Conservation (phyloP, 2,329 filamentous ascomycete genomes). For the Coccinonectria pachysandricola region DNA sequence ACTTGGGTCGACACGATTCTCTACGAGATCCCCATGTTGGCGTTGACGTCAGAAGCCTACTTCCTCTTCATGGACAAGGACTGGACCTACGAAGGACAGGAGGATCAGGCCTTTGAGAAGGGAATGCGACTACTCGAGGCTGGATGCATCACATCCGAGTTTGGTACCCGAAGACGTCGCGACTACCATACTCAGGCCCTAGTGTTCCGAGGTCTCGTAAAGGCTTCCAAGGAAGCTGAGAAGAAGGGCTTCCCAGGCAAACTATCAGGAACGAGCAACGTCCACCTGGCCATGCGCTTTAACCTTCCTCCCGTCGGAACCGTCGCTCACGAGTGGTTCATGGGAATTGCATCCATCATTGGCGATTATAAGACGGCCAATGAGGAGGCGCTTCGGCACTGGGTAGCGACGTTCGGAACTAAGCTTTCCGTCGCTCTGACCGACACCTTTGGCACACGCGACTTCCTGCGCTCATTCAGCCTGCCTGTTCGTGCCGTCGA, state of each 20-base stretch:
- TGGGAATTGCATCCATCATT: conserved; percentile 90
- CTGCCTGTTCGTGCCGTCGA: conserved; percentile 44
- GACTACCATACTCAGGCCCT: conserved; percentile 93
- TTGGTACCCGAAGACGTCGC: conserved; percentile 77
- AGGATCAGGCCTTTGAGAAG: conserved; percentile 76
- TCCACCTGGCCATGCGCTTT: conserved; percentile 93
- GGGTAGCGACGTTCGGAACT: conserved; percentile 82
- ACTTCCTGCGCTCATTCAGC: conserved; percentile 78
- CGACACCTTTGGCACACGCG: conserved; percentile 88
- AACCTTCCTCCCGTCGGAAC: conserved; percentile 78
- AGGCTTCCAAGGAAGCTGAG: conserved; percentile 62
- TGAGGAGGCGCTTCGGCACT: conserved; percentile 74
- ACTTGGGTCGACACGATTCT: conserved; percentile 92
- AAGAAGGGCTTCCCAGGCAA: conserved; percentile 58
- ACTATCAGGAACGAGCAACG: conserved; percentile 86
- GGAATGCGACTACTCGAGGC: conserved; percentile 66
- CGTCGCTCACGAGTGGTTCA: conserved; percentile 95
- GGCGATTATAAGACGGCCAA: conserved; percentile 78
- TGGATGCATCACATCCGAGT: conserved; percentile 87
- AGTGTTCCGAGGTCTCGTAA: conserved; percentile 76
- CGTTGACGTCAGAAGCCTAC: conserved; percentile 88
- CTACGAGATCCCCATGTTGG: conserved; percentile 91
- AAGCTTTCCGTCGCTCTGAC: conserved; percentile 84
- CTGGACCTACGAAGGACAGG: conserved; percentile 81
- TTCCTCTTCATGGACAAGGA: conserved; percentile 94